These are phyloP conservation scores for Xanthoconium purpureum DNA, from an alignment of 768 basidiomycete species.

Conservation along the genomic window DNA sequence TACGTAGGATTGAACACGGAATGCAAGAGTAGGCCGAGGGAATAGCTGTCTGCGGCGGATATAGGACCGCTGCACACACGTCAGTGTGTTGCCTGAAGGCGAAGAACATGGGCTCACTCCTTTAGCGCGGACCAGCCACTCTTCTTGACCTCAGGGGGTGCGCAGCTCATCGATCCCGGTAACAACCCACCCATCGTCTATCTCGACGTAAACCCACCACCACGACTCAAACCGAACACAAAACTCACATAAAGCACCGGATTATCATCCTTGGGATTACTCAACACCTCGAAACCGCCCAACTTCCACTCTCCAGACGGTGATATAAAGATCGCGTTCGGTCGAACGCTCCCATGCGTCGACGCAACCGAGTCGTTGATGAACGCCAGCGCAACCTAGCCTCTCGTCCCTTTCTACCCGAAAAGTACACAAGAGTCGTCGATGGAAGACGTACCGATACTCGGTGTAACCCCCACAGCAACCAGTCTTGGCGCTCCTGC, in stretches of 20 bases:
- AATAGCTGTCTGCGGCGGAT: constrained; percentile 79
- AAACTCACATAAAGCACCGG: constrained; percentile 75
- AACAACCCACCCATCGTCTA: constrained; percentile 67
- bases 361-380: constrained; percentile 80
- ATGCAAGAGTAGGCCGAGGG: constrained; percentile 83
- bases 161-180: constrained; percentile 57
- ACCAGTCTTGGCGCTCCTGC: constrained; percentile 81
- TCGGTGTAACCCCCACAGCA: constrained; percentile 90
- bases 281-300: constrained; percentile 90
- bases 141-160: constrained; percentile 87
- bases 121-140: constrained; percentile 80
- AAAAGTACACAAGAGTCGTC: background rate
- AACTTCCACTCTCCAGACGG: constrained; percentile 96
- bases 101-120: constrained; percentile 51
- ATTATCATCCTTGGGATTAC: constrained; percentile 74
- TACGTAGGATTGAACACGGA: constrained; percentile 81
- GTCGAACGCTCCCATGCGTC: constrained; percentile 76
- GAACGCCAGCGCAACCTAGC: constrained; percentile 84
- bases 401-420: background rate
- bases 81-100: background rate
- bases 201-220: constrained; percentile 14
- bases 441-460: constrained; percentile 58
- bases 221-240: background rate
- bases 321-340: constrained; percentile 84
- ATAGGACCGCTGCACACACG: constrained; percentile 41